These are phyloP conservation scores for Plectosphaerella cucumerina DNA, from an alignment of 2,329 filamentous ascomycete genomes.

Conservation along the genomic window DNA sequence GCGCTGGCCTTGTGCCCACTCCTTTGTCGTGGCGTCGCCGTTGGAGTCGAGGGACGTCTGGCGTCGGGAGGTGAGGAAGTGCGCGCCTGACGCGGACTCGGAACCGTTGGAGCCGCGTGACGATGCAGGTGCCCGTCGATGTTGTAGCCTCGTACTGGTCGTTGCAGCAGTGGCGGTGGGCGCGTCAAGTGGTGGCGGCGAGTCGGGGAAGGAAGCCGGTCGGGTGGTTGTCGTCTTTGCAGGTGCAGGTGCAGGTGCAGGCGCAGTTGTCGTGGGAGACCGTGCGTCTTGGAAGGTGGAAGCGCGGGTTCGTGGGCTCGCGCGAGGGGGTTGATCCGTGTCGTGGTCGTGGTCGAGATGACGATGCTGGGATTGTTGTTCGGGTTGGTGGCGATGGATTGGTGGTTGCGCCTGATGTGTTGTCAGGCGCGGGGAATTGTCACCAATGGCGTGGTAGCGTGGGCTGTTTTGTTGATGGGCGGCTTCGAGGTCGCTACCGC, in stretches of 20 bases:
- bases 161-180: constrained; percentile 16
- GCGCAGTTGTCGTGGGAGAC: constrained; percentile 16
- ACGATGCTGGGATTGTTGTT: constrained; percentile 5
- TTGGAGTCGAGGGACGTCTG: constrained; percentile 1
- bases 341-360: constrained; percentile 10
- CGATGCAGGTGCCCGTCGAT: constrained; percentile 33
- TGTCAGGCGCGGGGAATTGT: constrained; percentile 4
- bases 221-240: constrained; percentile 21
- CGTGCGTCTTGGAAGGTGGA: constrained; percentile 30
- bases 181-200: constrained; percentile 14
- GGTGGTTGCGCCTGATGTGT: constrained; percentile 2
- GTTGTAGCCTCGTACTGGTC: constrained; percentile 23
- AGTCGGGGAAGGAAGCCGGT: constrained; percentile 31
- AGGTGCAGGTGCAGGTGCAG: constrained; percentile 12
- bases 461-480: background rate
- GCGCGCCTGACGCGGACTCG: constrained; percentile 23
- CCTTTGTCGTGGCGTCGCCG: constrained; percentile 24
- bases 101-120: constrained; percentile 27
- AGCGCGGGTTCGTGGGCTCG: constrained; percentile 23
- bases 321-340: constrained; percentile 12
- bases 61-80: background rate
- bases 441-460: constrained; percentile 1
- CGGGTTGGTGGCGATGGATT: constrained; percentile 1
- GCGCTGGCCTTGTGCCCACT: constrained; percentile 37
- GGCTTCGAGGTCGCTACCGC: background rate